Base-by-base conservation (phyloP, 441 rosid genomes). In the Pelargonium australe region DNA sequence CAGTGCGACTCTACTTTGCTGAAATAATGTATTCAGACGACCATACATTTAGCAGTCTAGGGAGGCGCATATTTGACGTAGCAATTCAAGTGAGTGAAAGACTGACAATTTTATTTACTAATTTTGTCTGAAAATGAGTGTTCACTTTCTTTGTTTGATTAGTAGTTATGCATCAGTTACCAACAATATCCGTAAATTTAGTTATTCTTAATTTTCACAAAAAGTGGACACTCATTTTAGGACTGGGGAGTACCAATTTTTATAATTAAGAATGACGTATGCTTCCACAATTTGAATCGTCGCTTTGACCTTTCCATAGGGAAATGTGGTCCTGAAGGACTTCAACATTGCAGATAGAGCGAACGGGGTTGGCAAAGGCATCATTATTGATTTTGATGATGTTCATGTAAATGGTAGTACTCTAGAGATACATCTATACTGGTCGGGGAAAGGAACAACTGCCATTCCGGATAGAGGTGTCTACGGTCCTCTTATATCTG, bases 381-480 rank as follows among this genome's bases (percentile, higher is more conserved):
- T 73, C 69, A 16, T 44, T 4, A 53, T 0, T 58, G 68, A 43
- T 19, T 79, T 77, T 19, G 71, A 82, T 13, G 17, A 75, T 37
- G 65, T 87, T 55, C 2, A 12, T 0, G 85, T 95, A 8, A 82
- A 72, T 58, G 88, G 85, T 19, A 85, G 81, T 78, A 92, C 99
- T 16, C 25, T 95, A 69, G 93, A 90, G 81, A 86, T 95, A 57
- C 91, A 82, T 73, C 77, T 95, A 44, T 78, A 78, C 40, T 95
- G 99, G 98, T n/a, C 74, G n/a, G 97, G 99, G 2, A 89, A 86
- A 85, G 98, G 99, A 55, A 91, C 97, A 13, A 84, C 70, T n/a
- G 75, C 80, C 9, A 47, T 91, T 74, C 97, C 97, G 7, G 63
- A 61, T 0, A 67, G 91, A 71, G 93, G 96, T 49, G 90, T 85